These are phyloP conservation scores for Aurantiochytrium sp. DNA, from an alignment of 108 stramenopile species.

Conservation along the genomic window DNA sequence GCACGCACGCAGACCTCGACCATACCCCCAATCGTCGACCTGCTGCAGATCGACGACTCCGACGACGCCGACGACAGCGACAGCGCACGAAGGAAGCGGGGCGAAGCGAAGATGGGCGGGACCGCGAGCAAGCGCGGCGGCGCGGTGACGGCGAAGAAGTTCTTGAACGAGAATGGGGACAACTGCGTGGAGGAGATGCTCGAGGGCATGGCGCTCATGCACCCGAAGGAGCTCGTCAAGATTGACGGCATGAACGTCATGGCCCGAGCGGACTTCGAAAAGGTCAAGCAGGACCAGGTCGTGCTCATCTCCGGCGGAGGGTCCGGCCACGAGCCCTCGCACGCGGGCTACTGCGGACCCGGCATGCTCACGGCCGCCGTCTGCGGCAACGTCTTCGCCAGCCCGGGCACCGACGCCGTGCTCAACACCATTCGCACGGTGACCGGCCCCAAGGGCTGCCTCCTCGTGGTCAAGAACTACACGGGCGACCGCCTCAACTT, in stretches of 20 bases:
- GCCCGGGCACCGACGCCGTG: constrained; percentile 75
- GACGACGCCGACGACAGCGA: background rate
- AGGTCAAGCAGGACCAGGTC: background rate
- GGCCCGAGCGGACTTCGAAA: background rate
- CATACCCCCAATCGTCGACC: too few relatives aligned
- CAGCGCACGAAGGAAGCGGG: background rate
- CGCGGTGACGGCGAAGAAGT: constrained; percentile 11
- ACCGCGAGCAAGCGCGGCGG: background rate
- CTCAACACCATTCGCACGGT: constrained; percentile 82
- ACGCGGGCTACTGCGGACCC: constrained; percentile 85
- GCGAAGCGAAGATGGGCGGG: background rate
- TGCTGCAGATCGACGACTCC: too few relatives aligned
- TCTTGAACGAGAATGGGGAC: constrained; percentile 6
- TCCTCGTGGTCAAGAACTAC: constrained; percentile 96
- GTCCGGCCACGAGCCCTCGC: constrained; percentile 92
- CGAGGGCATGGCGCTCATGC: background rate
- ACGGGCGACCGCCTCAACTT: constrained; percentile 97
- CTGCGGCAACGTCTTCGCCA: constrained; percentile 92
- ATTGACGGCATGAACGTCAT: constrained; percentile 25
- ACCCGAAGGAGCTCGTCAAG: background rate
- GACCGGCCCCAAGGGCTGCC: constrained; percentile 64
- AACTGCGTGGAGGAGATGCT: constrained; percentile 15
- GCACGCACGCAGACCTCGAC: too few relatives aligned
- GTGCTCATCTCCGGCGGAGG: constrained; percentile 69
- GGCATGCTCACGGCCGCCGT: constrained; percentile 94